These are phyloP conservation scores for Ilyonectria destructans DNA, from an alignment of 2,329 filamentous ascomycete genomes.

Conservation along the genomic window DNA sequence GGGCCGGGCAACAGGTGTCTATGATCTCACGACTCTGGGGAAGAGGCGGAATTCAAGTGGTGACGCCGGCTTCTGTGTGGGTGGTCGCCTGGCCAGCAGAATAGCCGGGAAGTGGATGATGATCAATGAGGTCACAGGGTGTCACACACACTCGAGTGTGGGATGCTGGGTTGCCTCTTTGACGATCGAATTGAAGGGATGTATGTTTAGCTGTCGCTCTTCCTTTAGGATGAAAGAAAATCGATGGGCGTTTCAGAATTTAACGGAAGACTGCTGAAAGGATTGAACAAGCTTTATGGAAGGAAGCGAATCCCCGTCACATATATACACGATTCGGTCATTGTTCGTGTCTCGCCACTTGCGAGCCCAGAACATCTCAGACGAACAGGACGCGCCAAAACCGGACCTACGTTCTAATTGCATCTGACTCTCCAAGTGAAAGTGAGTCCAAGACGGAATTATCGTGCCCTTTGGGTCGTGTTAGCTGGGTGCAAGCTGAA, in stretches of 20 bases:
- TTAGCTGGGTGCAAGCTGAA: not conserved
- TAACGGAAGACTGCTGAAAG: not conserved
- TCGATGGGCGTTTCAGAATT: not conserved
- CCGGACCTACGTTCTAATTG: not conserved
- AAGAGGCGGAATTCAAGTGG: not conserved
- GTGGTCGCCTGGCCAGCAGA: not conserved
- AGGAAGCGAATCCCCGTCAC: not conserved
- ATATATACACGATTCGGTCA: not conserved
- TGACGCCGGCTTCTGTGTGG: not conserved
- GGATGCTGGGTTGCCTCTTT: not conserved
- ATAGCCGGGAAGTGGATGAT: not conserved
- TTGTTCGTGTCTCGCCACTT: not conserved
- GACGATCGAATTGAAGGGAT: not conserved
- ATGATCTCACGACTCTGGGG: not conserved
- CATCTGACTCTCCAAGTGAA: not conserved
- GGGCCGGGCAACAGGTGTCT: not conserved
- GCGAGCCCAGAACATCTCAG: too few species aligned
- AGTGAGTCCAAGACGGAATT: not conserved
- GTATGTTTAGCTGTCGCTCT: too few species aligned
- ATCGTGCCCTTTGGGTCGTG: not conserved
- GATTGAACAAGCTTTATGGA: not conserved
- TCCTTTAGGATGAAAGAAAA: not conserved
- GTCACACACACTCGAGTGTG: not conserved
- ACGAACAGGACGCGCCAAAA: not conserved
- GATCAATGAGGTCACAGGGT: not conserved